These are phyloP conservation scores for Paraphoma sp. DNA, from an alignment of 2,329 filamentous ascomycete genomes.

Conservation along the genomic window DNA sequence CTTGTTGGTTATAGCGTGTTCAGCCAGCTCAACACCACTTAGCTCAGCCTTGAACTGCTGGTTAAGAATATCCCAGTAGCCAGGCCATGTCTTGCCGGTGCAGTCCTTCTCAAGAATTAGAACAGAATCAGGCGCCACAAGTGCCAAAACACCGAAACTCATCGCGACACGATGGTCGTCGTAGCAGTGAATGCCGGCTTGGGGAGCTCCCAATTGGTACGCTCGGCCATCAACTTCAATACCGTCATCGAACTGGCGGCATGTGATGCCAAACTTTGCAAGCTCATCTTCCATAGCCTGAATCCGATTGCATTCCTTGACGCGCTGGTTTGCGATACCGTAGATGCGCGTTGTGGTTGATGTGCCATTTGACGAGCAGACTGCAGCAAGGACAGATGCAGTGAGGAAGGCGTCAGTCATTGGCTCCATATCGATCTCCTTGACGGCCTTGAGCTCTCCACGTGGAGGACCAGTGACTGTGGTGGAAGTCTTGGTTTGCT, in stretches of 20 bases:
- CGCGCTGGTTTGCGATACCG: constrained; percentile 95
- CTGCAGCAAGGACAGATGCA: constrained; percentile 89
- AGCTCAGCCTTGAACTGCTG: constrained; percentile 78
- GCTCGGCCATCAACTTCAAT: constrained; percentile 73
- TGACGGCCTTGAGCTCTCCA: constrained; percentile 75
- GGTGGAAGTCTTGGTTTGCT: constrained; percentile 84
- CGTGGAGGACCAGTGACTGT: constrained; percentile 87
- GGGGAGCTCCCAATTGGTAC: constrained; percentile 57
- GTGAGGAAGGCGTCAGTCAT: constrained; percentile 99
- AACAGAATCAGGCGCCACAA: constrained; percentile 73
- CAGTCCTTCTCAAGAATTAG: constrained; percentile 90
- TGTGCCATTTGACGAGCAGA: constrained; percentile 72
- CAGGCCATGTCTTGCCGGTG: constrained; percentile 96
- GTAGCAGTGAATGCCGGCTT: constrained; percentile 84
- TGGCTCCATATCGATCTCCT: constrained; percentile 94
- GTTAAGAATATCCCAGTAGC: constrained; percentile 93
- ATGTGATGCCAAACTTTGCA: constrained; percentile 88
- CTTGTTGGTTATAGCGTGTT: constrained; percentile 44
- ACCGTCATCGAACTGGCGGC: constrained; percentile 91
- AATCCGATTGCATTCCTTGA: constrained; percentile 98
- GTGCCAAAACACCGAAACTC: constrained; percentile 91
- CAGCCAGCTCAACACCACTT: constrained; percentile 70
- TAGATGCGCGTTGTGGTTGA: constrained; percentile 78
- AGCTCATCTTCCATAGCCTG: constrained; percentile 94
- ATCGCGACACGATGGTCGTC: constrained; percentile 98